Conservation (phyloP, 2,329 filamentous ascomycete genomes). For the Pseudonectria buxi region DNA sequence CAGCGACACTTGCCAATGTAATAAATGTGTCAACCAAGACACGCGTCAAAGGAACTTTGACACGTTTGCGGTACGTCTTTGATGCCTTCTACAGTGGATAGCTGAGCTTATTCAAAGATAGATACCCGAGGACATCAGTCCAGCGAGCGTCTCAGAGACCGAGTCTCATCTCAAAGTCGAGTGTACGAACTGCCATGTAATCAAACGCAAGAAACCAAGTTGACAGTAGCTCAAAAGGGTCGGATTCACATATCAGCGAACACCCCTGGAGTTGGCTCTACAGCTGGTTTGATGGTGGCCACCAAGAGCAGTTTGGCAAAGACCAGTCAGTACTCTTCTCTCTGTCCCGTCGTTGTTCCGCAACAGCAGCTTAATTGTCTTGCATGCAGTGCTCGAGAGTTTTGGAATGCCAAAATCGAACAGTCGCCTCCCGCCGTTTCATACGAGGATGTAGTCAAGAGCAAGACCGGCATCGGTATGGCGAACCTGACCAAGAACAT, state of each 20-base stretch:
- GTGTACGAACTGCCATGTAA: slow-evolving; percentile 20
- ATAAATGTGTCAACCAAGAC: slow-evolving; percentile 33
- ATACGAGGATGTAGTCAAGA: slow-evolving; percentile 54
- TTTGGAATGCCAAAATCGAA: slow-evolving; percentile 28
- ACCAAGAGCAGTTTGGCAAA: slow-evolving; percentile 10
- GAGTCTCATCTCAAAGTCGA: slow-evolving; percentile 26
- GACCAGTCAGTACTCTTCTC: slow-evolving; percentile 13
- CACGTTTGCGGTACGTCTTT: slow-evolving; percentile 29
- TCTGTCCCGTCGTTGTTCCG: no score
- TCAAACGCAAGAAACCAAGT: background rate
- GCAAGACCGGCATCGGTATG: slow-evolving; percentile 42
- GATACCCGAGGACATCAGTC: slow-evolving; percentile 26
- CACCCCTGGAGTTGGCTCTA: slow-evolving; percentile 49
- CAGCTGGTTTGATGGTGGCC: slow-evolving; percentile 13
- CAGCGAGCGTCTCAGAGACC: slow-evolving; percentile 21
- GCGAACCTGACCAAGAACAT: slow-evolving; percentile 59
- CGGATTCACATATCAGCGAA: slow-evolving; percentile 60
- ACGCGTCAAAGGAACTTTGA: slow-evolving; percentile 37
- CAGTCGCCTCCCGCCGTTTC: slow-evolving; percentile 49
- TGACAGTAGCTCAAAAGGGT: slow-evolving; percentile 44
- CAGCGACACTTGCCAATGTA: slow-evolving; percentile 39
- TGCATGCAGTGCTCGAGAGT: slow-evolving; percentile 2
- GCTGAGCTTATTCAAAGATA: slow-evolving; percentile 8
- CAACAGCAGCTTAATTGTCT: no score
- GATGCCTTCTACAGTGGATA: background rate